Evolutionary conservation across 768 basidiomycete genomes (phyloP).

Genomic region (Agaricus blazei): DNA sequence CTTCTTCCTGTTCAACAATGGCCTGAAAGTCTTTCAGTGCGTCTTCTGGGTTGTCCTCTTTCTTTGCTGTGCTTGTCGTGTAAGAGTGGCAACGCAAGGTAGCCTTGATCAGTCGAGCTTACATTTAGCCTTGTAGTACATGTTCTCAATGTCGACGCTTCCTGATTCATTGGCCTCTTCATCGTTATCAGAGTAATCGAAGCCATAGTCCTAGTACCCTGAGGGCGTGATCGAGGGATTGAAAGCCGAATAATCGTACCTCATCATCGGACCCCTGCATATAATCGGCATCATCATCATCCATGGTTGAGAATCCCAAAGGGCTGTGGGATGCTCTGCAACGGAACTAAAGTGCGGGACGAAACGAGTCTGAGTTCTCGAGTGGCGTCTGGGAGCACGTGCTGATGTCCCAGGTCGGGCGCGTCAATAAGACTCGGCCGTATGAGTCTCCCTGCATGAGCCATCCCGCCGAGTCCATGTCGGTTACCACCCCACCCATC

Average conservation of each 20-base stretch:
- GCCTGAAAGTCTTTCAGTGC: conserved; percentile 85
- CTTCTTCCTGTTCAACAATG: conserved; percentile 88
- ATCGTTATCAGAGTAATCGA: conserved; percentile 92
- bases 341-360: neutral
- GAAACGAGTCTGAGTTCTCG: neutral
- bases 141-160: conserved; percentile 90
- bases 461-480: conserved; percentile 18
- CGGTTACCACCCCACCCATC: conserved; percentile 28
- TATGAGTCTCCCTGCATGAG: conserved; percentile 6
- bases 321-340: no score
- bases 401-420: neutral
- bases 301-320: conserved; percentile 42
- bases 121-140: conserved; percentile 99
- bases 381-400: neutral
- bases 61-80: conserved; percentile 57
- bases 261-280: conserved; percentile 89
- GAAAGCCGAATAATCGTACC: conserved; percentile 31
- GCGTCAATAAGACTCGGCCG: neutral
- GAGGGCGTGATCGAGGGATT: conserved; percentile 6
- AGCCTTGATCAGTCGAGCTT: conserved; percentile 19
- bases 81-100: neutral
- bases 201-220: conserved; percentile 75
- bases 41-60: conserved; percentile 90
- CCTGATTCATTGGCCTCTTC: conserved; percentile 78
- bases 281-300: conserved; percentile 92